phyloP scores from a whole-genome alignment of 2,329 filamentous ascomycete genomes.

The Xylariales sp. region DNA sequence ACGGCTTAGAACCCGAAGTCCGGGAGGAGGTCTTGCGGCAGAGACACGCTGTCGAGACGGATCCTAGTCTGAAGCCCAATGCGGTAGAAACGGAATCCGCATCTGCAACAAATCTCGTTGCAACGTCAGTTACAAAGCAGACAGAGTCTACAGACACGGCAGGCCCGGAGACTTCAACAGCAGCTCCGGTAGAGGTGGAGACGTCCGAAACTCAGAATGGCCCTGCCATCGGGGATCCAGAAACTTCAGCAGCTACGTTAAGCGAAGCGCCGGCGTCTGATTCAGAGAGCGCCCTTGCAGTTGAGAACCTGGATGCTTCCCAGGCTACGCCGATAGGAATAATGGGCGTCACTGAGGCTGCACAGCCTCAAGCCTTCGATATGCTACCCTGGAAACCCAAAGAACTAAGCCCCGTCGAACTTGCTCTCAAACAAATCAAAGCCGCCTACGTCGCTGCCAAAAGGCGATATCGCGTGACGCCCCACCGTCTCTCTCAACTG shows the following conservation, averaged over 20 bases:
- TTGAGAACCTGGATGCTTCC: too few relatives aligned
- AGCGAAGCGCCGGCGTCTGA: too few relatives aligned
- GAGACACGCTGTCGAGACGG: constrained; percentile 41
- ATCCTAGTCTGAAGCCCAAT: constrained; percentile 8
- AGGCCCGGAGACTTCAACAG: neutral
- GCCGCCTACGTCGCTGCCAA: constrained; percentile 78
- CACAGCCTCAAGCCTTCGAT: constrained; percentile 30
- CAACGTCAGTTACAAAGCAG: neutral
- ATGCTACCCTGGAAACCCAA: too few relatives aligned
- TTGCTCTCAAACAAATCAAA: constrained; percentile 70
- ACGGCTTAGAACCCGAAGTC: constrained; percentile 58
- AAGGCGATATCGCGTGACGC: constrained; percentile 75
- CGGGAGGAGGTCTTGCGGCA: constrained; percentile 58
- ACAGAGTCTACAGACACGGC: too few relatives aligned
- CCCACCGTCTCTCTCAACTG: constrained; percentile 66
- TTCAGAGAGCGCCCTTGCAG: neutral
- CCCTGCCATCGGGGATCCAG: neutral
- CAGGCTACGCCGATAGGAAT: neutral
- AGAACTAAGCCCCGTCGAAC: constrained; percentile 50
- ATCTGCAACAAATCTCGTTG: neutral
- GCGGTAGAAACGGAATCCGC: neutral
- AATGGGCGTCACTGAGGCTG: neutral
- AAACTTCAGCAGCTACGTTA: too few relatives aligned
- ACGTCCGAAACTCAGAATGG: too few relatives aligned
- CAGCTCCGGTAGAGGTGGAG: constrained; percentile 10